A percentile compares a stretch with the other conserved stretches of the same genome.
These are phyloP conservation scores for Dryas octopetala DNA, from an alignment of 306 rosid species.

Conservation along the genomic window DNA sequence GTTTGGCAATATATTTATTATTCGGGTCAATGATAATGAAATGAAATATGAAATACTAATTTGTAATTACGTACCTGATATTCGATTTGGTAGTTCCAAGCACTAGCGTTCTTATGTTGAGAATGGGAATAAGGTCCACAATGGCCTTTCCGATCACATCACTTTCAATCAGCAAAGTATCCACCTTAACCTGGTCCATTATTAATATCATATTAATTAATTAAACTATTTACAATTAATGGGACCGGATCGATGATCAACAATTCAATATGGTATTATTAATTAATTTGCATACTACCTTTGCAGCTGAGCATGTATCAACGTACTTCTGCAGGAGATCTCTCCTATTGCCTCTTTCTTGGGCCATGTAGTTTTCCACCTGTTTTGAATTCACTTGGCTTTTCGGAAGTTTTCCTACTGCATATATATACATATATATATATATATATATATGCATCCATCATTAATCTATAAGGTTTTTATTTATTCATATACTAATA, in stretches of 20 bases:
- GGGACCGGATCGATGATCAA: too few species aligned
- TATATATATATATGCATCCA: too few species aligned
- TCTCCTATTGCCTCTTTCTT: constrained; percentile 70
- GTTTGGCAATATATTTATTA: too few species aligned
- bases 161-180: constrained; percentile 71
- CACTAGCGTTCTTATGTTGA: constrained; percentile 59
- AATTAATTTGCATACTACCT: constrained; percentile 39
- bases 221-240: not conserved
- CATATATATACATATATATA: not conserved
- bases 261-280: too few species aligned
- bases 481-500: too few species aligned
- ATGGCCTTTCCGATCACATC: constrained; percentile 65
- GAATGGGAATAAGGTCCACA: constrained; percentile 58
- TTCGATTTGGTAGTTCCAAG: constrained; percentile 65
- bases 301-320: constrained; percentile 53
- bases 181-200: constrained; percentile 48
- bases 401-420: constrained; percentile 83
- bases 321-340: constrained; percentile 63
- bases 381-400: constrained; percentile 68
- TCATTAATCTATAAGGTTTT: too few species aligned
- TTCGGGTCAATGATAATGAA: too few species aligned
- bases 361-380: constrained; percentile 58
- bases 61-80: constrained; percentile 42
- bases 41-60: too few species aligned
- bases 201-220: not conserved